Percentiles rank a stretch among this genome's conserved stretches.
Evolutionary conservation across 2,329 filamentous ascomycete species (phyloP).

Genomic region (Hypoxylon sp.): DNA sequence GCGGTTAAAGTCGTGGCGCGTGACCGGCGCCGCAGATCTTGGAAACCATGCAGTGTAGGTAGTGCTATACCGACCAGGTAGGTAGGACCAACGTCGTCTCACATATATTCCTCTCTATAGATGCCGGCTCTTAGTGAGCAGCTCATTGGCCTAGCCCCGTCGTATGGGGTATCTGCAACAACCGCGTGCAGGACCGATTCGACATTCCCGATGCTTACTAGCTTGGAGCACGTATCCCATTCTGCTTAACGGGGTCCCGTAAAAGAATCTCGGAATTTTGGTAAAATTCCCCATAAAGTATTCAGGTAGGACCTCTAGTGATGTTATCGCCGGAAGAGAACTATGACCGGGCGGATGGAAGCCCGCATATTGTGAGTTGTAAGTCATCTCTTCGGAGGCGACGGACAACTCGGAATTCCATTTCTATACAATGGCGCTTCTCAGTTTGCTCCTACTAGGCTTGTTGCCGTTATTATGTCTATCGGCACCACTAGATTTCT

Average conservation of each 20-base stretch:
- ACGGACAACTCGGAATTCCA: conserved; percentile 27
- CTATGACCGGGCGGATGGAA: conserved; percentile 36
- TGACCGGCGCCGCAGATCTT: conserved; percentile 41
- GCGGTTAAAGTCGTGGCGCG: conserved; percentile 43
- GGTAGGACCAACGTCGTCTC: conserved; percentile 38
- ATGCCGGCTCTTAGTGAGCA: conserved; percentile 13
- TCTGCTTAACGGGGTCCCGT: conserved; percentile 23
- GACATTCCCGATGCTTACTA: conserved; percentile 27
- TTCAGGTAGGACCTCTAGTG: conserved; percentile 11
- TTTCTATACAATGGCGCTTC: conserved; percentile 35
- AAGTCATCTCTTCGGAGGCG: conserved; percentile 34
- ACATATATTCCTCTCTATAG: conserved; percentile 33
- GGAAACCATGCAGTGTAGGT: conserved; percentile 31
- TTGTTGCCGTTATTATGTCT: conserved; percentile 37
- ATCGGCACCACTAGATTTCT: conserved; percentile 20
- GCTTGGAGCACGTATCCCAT: conserved; percentile 10
- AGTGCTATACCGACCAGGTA: conserved; percentile 35
- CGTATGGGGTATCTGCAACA: conserved; percentile 38
- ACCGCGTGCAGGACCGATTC: conserved; percentile 40
- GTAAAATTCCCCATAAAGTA: conserved; percentile 25
- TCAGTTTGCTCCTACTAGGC: conserved; percentile 34
- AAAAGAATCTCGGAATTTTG: conserved; percentile 17
- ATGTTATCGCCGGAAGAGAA: conserved; percentile 28
- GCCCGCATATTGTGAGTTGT: conserved; percentile 28
- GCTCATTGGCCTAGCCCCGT: conserved; percentile 36